Evolutionary conservation across 345 rosid genomes (phyloP).

Genomic region (Moricandia moricandioides): DNA sequence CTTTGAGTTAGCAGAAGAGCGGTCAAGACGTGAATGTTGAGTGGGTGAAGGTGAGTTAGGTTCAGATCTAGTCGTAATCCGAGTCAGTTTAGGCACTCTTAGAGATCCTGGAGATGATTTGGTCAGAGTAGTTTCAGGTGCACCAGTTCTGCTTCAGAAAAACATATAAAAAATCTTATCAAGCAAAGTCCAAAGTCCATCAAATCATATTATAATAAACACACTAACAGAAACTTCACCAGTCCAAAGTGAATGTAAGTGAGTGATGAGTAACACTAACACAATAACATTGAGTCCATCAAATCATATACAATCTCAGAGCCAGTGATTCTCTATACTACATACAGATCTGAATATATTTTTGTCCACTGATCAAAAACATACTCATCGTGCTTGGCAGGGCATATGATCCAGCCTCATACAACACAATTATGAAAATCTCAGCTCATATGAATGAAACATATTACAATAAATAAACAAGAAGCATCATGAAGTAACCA

Average conservation of each 20-base stretch:
- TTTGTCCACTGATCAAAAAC: not conserved
- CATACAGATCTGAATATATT: not conserved
- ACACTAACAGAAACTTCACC: not conserved
- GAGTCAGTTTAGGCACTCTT: slow-evolving; percentile 54
- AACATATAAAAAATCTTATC: slow-evolving; percentile 1
- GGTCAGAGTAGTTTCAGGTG: slow-evolving; percentile 50
- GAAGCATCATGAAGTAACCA: not conserved
- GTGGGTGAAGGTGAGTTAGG: slow-evolving; percentile 57
- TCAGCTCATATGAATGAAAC: not conserved
- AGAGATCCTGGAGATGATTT: slow-evolving; percentile 69
- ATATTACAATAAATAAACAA: not conserved
- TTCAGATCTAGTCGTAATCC: slow-evolving; percentile 57
- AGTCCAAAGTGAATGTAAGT: not conserved
- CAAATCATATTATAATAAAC: too few species aligned
- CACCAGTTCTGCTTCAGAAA: slow-evolving; percentile 49
- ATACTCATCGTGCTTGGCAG: not conserved
- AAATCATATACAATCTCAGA: not conserved
- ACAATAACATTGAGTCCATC: not conserved
- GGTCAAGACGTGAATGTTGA: slow-evolving; percentile 37
- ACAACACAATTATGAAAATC: not conserved
- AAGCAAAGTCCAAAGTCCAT: too few species aligned
- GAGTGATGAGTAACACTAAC: not conserved
- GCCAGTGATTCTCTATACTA: not conserved
- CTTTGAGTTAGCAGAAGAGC: slow-evolving; percentile 60
- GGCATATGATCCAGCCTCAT: not conserved